Evolutionary conservation across 345 rosid species (phyloP), one percentile per base, ranked within the genome.

Genomic region (Acer saccharum): DNA sequence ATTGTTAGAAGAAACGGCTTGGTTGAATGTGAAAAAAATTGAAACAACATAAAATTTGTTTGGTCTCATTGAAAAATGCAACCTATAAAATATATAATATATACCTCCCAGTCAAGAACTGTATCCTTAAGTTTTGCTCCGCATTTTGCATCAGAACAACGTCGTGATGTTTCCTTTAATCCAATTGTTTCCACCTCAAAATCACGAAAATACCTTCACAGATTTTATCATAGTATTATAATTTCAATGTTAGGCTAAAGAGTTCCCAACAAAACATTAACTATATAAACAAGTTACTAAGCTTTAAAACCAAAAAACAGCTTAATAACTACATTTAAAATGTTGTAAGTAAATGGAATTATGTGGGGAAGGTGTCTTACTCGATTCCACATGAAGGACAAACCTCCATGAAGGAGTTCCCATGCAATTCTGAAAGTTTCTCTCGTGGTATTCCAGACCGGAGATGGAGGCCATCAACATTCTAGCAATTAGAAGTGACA

Each of bases 31-130:
- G 1, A 57, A 18, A 13, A 44, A 1, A 62, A 46, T 41, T 27
- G n/a, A 29, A 25, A 10, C 6, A 18, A 17, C 64, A 39, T 13
- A 20, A 29, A 29, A 54, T 66, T 66, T 27, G 18, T 66, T 65
- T 21, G 7, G 54, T 52, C 13, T 60, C 7, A 50, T 27, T 0
- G 12, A 65, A 65, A 58, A 11, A 52, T 61, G n/a, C 65, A 46
- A 48, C 25, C 16, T 35, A 63, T 48, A 52, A n/a, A 74, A 71
- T 57, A 25, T 50, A 58, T 41, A 35, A 55, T 58, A 58, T 55
- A 10, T 80, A 95, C 99, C 99, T 96, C 99, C 99, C 99, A 96
- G 73, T 96, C 99, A 83, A 96, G 92, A 79, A 96, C 99, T 2
- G 98, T 92, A 79, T 95, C 99, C 87, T 76, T 90, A 67, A 96